Conservation (phyloP, 768 basidiomycete genomes). For the Pleurotus sapidus region DNA sequence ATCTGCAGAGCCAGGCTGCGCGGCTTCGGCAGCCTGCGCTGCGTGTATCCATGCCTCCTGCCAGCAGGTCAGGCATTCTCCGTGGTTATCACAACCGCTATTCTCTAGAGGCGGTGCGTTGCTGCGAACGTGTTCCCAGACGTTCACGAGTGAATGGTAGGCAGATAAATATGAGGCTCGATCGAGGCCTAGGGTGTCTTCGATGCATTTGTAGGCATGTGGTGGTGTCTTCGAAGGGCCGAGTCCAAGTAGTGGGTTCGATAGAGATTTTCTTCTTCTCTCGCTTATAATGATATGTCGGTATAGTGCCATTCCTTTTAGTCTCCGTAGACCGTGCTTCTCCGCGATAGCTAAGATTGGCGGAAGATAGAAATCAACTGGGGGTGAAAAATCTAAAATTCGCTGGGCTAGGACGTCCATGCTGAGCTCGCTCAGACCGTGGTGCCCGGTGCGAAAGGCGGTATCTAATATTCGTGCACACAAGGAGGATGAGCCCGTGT, state of each 20-base stretch:
- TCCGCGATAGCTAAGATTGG: constrained; percentile 49
- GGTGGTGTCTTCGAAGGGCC: background rate
- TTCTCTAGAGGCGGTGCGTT: constrained; percentile 41
- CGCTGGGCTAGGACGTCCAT: constrained; percentile 15
- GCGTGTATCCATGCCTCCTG: constrained; percentile 49
- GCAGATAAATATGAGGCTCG: constrained; percentile 29
- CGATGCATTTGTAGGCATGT: background rate
- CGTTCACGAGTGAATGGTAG: constrained; percentile 47
- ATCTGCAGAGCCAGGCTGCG: constrained; percentile 45
- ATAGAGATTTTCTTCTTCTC: background rate
- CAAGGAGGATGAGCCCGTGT: constrained; percentile 25
- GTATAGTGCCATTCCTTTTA: constrained; percentile 56
- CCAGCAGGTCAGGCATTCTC: constrained; percentile 49
- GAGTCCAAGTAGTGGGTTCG: background rate
- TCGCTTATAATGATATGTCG: constrained; percentile 32
- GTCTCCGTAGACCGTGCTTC: constrained; percentile 26
- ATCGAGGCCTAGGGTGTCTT: background rate
- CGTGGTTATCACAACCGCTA: constrained; percentile 45
- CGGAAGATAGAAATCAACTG: constrained; percentile 48
- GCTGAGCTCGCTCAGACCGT: constrained; percentile 44
- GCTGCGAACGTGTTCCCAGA: constrained; percentile 52
- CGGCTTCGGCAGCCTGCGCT: constrained; percentile 42
- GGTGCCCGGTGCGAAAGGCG: constrained; percentile 46
- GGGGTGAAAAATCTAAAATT: constrained; percentile 46
- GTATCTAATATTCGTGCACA: constrained; percentile 49